Evolutionary conservation across 176 grass and related monocot genomes (phyloP), one percentile per base, ranked within the genome.

Genomic region (Bolboschoenus planiculmis): DNA sequence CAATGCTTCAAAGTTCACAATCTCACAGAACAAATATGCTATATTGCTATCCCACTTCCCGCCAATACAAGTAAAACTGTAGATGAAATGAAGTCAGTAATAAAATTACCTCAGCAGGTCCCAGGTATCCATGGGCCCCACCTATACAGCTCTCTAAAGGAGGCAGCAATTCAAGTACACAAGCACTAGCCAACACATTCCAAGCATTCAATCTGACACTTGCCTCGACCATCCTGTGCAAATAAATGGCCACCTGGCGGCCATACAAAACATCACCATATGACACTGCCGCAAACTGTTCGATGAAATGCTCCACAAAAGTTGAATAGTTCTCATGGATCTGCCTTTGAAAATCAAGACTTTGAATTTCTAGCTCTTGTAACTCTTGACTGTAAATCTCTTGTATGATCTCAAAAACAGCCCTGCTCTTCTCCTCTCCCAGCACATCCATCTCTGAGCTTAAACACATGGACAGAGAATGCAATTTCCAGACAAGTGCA

Each of bases 401-500:
- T 87, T 99, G 96, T 85, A 99, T 88, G 88, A 87, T 82, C 83
- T 80, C 56, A 24, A 99, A 95, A 88, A 91, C 79, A 86, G 83
- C 86, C 83, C 83, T 91, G 68, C 90, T 99, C 79, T 77, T 93
- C 35, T 93, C 88, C 80, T 97, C 95, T 78, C 79, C 85, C 63
- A 95, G 89, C 65, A 95, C 88, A 67, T 91, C 87, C 87, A 95
- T 95, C 68, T 66, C 89, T 61, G 29, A 58, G 30, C 71, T 65
- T 84, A 99, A 75, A 68, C 92, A 90, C 55, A 85, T 85, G 15
- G 96, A 98, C 80, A 98, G 84, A 82, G 92, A 84, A 90, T 98
- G 92, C 54, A 93, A 88, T 83, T 98, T 98, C 92, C 92, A 98
- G 85, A 98, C 86, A 72, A 95, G 86, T 84, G 90, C 77, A 84